Evolutionary conservation across 2,329 filamentous ascomycete species (phyloP).

Genomic region (Ophiostoma ulmi): DNA sequence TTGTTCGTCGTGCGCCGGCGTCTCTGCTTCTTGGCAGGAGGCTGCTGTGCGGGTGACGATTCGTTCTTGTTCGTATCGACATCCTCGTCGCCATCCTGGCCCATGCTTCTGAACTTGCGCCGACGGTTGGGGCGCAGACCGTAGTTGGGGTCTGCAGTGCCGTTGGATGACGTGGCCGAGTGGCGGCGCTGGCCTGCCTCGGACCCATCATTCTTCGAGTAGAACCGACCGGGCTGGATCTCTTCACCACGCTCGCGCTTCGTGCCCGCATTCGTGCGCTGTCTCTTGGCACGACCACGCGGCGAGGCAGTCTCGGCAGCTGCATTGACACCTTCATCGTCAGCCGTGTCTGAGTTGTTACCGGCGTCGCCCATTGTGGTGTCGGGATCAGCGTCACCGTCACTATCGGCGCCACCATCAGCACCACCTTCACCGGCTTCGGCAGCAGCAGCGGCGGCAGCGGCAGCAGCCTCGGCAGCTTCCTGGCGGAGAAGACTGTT

Average conservation of each 20-base stretch:
- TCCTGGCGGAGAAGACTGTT: slow-evolving; percentile 20
- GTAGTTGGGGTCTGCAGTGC: slow-evolving; percentile 46
- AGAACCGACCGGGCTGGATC: slow-evolving; percentile 40
- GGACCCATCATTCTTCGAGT: slow-evolving; percentile 23
- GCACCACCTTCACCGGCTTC: not conserved
- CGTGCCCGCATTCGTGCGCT: slow-evolving; percentile 21
- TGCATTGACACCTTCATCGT: slow-evolving; percentile 20
- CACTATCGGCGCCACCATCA: not conserved
- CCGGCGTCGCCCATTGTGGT: not conserved
- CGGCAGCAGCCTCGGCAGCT: slow-evolving; percentile 14
- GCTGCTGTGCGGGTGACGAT: slow-evolving; percentile 26
- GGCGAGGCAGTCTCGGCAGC: slow-evolving; percentile 24
- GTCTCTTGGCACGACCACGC: slow-evolving; percentile 25
- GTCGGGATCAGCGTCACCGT: slow-evolving; percentile 7
- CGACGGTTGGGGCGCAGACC: slow-evolving; percentile 53
- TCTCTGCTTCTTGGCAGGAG: slow-evolving; percentile 30
- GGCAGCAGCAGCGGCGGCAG: slow-evolving; percentile 14
- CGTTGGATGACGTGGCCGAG: slow-evolving; percentile 47
- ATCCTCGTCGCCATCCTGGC: slow-evolving; percentile 33
- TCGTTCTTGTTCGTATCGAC: not conserved
- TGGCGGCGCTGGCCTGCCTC: slow-evolving; percentile 36
- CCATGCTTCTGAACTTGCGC: slow-evolving; percentile 36
- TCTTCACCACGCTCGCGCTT: slow-evolving; percentile 28
- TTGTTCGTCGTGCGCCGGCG: slow-evolving; percentile 18
- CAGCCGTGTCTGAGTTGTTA: slow-evolving; percentile 5